A percentile compares a stretch with the other conserved stretches of the same genome.
Evolutionary conservation across 1,139 yeast species (phyloP).

Genomic region (Lodderomyces metapsilosis): DNA sequence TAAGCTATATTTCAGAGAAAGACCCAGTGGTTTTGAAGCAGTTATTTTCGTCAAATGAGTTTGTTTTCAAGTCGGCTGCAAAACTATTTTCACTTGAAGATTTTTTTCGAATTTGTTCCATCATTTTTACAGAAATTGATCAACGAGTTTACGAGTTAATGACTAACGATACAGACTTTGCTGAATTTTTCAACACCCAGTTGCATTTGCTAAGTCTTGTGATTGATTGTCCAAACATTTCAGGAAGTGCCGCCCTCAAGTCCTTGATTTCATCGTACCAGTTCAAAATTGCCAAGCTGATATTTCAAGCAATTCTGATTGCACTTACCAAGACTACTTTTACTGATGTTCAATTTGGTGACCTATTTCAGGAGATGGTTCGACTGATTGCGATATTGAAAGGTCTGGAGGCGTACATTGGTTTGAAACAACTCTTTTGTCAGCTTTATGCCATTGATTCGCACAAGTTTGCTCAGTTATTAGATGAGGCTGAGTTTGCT

Average conservation of each 20-base stretch:
- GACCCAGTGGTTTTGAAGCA: conserved; percentile 31
- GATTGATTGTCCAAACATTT: conserved; percentile 30
- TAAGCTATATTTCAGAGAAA: conserved; percentile 28
- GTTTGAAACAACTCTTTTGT: conserved; percentile 25
- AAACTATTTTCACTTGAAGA: conserved; percentile 33
- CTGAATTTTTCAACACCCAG: conserved; percentile 29
- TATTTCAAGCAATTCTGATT: conserved; percentile 27
- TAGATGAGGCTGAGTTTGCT: conserved; percentile 24
- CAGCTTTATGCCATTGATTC: conserved; percentile 34
- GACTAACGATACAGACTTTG: conserved; percentile 24
- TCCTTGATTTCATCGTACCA: conserved; percentile 38
- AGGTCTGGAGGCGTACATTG: conserved; percentile 28
- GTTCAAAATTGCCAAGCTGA: conserved; percentile 26
- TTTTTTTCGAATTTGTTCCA: conserved; percentile 32
- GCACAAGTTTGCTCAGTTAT: conserved; percentile 24
- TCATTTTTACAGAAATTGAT: conserved; percentile 26
- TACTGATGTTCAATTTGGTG: conserved; percentile 31
- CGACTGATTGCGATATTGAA: conserved; percentile 34
- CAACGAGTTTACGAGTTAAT: conserved; percentile 24
- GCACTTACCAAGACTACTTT: conserved; percentile 34
- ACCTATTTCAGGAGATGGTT: conserved; percentile 27
- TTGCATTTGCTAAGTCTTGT: conserved; percentile 29
- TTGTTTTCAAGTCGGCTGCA: conserved; percentile 23
- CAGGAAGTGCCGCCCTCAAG: conserved; percentile 30
- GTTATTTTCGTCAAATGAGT: conserved; percentile 27